Conservation (phyloP, 371 early-diverging fungal species). For the Nematocida displodere region DNA sequence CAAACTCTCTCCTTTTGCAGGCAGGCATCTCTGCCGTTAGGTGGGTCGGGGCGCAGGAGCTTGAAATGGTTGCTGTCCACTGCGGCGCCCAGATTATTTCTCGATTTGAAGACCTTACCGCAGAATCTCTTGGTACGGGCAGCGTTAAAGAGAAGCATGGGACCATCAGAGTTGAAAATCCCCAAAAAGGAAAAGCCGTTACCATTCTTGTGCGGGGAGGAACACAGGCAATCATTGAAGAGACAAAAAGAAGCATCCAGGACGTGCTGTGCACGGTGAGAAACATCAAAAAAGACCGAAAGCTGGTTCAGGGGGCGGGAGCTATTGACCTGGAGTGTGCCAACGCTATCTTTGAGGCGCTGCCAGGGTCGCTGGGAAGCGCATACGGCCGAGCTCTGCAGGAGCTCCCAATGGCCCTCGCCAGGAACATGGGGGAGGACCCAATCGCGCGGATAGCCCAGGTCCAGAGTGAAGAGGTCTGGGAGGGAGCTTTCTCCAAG, state of each 20-base stretch:
- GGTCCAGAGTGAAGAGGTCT: conserved; percentile 18
- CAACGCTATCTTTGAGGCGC: background rate
- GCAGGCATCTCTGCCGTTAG: conserved; percentile 93
- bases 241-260: conserved; percentile 93
- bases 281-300: conserved; percentile 86
- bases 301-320: conserved; percentile 98
- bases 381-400: conserved; percentile 90
- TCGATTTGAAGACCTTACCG: conserved; percentile 86
- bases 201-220: conserved; percentile 95
- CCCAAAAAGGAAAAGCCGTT: conserved; percentile 78
- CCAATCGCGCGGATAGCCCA: conserved; percentile 65
- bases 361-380: conserved; percentile 40
- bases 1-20: conserved; percentile 93
- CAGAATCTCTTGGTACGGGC: conserved; percentile 83
- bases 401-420: conserved; percentile 85
- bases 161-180: conserved; percentile 83
- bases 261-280: conserved; percentile 98
- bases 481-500: conserved; percentile 70
- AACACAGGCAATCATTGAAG: conserved; percentile 96
- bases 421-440: conserved; percentile 85
- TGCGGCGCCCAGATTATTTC: conserved; percentile 96
- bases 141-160: conserved; percentile 88
- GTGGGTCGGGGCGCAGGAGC: conserved; percentile 99
- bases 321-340: conserved; percentile 91
- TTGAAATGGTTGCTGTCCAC: conserved; percentile 90